Base-by-base conservation (phyloP, 2,329 filamentous ascomycete genomes). In the Aureobasidium sp. region DNA sequence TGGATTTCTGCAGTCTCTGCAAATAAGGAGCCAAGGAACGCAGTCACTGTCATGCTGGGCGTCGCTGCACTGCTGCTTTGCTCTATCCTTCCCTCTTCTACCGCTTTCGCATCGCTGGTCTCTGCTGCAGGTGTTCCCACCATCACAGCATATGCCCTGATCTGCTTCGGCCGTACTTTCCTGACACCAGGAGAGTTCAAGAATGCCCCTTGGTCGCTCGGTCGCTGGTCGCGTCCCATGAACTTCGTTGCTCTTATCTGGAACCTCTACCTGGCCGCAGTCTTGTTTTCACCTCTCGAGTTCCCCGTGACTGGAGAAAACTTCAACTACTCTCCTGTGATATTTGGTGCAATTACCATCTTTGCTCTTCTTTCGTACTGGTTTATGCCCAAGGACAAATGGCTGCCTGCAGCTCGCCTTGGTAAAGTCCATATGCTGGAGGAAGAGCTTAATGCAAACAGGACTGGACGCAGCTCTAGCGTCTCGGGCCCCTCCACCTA, bases 11-110 rank as follows among this genome's bases (percentile, higher is more conserved):
- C 75, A 20, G 82, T 86, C 2, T 76, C 75, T 9, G 71, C 77
- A 9, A 74, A 78, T 27, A 84, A 83, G 57, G 83, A 85, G 64
- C 84, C 84, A 0, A 78, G 79, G 15, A 85, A 86, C 67, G 83
- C 84, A 5, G 80, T 86, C 47, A 77, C 83, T 20, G 81, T 85
- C 10, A 82, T 85, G 65, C 83, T 82, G 76, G 76, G 66, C 2
- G 79, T 84, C 10, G 77, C 80, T 1, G 74, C 82, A 2, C 66
- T 84, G 23, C 73, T 85, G 39, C 82, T 82, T 17, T 86, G 83
- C 75, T 85, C 81, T 0, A 82, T 85, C 55, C 73, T 86, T 1
- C 80, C 83, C 0, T 85, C 82, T 4, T 71, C 72, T 36, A 73
- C 75, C 1, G 74, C 74, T 0, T 76, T 76, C 67, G 69, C 69